phyloP scores from a whole-genome alignment of 192 early-diverging fungal species.

The Linnemannia exigua region DNA sequence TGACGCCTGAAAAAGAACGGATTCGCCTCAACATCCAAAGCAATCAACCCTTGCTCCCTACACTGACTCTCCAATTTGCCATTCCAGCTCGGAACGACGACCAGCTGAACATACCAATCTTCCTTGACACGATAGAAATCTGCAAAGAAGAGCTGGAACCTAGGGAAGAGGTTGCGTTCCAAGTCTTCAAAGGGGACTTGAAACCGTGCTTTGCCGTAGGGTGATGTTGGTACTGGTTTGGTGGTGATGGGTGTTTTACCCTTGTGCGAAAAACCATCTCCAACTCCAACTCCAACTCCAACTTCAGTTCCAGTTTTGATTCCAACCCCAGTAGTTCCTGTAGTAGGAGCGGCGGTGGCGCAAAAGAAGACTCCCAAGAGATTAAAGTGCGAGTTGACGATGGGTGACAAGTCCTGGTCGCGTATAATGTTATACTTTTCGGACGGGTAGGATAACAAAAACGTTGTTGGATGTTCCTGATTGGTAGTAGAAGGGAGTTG shows the following conservation, averaged over 20 bases:
- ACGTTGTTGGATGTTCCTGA: background rate
- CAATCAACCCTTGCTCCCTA: background rate
- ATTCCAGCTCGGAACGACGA: conserved; percentile 18
- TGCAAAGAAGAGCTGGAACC: conserved; percentile 4
- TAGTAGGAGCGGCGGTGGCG: background rate
- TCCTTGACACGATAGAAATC: background rate
- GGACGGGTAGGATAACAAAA: background rate
- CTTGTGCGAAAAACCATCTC: background rate
- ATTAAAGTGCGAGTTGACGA: background rate
- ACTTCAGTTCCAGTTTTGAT: too few species aligned
- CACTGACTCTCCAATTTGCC: background rate
- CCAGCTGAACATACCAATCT: conserved; percentile 14
- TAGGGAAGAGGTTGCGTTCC: background rate
- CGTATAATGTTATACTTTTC: background rate
- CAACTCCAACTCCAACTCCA: too few species aligned
- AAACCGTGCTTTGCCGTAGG: conserved; percentile 1
- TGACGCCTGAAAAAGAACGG: background rate
- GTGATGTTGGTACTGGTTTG: background rate
- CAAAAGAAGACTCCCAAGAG: background rate
- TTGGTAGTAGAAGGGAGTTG: background rate
- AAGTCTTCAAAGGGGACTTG: background rate
- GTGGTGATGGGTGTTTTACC: too few species aligned
- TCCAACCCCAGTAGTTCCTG: too few species aligned
- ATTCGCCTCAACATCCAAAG: background rate
- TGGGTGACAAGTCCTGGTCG: background rate